Conservation (phyloP, 2,329 filamentous ascomycete genomes). For the Fusarium bulbicola region DNA sequence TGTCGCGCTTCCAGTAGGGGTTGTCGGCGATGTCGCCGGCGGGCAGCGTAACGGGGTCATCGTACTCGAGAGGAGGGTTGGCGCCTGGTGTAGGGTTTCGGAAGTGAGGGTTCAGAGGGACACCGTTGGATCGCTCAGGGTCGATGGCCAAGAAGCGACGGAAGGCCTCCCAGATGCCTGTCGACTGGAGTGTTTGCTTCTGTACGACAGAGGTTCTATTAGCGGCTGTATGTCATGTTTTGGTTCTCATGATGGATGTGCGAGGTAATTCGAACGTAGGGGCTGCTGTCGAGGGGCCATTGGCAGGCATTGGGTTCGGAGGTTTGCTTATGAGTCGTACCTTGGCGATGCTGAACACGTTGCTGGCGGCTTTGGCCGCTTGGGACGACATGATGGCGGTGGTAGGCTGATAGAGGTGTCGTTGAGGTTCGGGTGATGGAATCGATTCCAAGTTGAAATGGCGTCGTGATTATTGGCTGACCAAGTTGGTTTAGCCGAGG, state of each 20-base stretch:
- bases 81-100: conserved; percentile 75
- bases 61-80: conserved; percentile 49
- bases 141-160: conserved; percentile 83
- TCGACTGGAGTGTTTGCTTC: conserved; percentile 97
- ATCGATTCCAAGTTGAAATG: conserved; percentile 44
- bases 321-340: conserved; percentile 51
- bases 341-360: conserved; percentile 66
- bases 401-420: conserved; percentile 31
- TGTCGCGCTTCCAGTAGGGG: conserved; percentile 85
- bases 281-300: conserved; percentile 19
- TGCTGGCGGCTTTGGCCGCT: conserved; percentile 64
- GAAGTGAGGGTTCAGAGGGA: conserved; percentile 92
- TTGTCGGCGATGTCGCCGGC: conserved; percentile 56
- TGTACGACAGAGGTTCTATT: conserved; percentile 51
- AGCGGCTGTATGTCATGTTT: conserved; percentile 7
- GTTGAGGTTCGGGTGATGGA: conserved; percentile 41
- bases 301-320: conserved; percentile 29
- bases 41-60: conserved; percentile 66
- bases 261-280: conserved; percentile 28
- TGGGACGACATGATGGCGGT: conserved; percentile 67
- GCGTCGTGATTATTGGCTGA: conserved; percentile 41
- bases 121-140: conserved; percentile 86
- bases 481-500: conserved; percentile 38
- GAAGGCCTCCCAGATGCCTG: conserved; percentile 86
- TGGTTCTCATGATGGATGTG: conserved; percentile 10